Conservation (phyloP, 345 rosid species). For the Limnanthes douglasii region DNA sequence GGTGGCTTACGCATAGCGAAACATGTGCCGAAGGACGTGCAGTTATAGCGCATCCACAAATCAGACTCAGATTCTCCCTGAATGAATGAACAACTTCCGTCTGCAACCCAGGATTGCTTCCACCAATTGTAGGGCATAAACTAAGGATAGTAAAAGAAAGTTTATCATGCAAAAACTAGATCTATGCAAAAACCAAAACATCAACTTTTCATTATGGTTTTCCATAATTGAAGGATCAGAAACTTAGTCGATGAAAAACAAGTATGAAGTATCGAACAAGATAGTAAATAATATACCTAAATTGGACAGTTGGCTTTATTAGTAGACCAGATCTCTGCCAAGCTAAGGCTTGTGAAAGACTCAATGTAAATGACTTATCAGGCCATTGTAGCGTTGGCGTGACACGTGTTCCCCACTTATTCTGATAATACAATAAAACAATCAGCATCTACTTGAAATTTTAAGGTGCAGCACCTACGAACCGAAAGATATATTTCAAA, state of each 20-base stretch:
- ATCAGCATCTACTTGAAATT: slow-evolving; percentile 5
- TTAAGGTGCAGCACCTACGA: not conserved
- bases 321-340: slow-evolving; percentile 92
- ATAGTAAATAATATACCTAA: slow-evolving; percentile 36
- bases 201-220: not conserved
- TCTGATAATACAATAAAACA: slow-evolving; percentile 25
- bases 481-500: not conserved
- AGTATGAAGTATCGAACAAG: no score
- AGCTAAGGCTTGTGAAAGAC: slow-evolving; percentile 70
- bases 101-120: slow-evolving; percentile 77
- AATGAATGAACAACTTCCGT: slow-evolving; percentile 70
- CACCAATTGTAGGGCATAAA: slow-evolving; percentile 72
- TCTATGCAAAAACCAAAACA: not conserved
- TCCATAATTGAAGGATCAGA: not conserved
- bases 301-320: slow-evolving; percentile 69
- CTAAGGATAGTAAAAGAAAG: slow-evolving; percentile 14
- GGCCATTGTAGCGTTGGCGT: slow-evolving; percentile 90
- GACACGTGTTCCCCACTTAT: slow-evolving; percentile 75
- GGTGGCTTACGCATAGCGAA: slow-evolving; percentile 54
- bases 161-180: not conserved
- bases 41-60: slow-evolving; percentile 51
- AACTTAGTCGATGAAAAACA: no score
- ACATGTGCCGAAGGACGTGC: slow-evolving; percentile 70
- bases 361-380: slow-evolving; percentile 63
- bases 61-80: slow-evolving; percentile 61